Evolutionary conservation across 179 eudicot genomes (phyloP), one percentile per base, ranked within the genome.

Genomic region (Sideroxylon spinosum): DNA sequence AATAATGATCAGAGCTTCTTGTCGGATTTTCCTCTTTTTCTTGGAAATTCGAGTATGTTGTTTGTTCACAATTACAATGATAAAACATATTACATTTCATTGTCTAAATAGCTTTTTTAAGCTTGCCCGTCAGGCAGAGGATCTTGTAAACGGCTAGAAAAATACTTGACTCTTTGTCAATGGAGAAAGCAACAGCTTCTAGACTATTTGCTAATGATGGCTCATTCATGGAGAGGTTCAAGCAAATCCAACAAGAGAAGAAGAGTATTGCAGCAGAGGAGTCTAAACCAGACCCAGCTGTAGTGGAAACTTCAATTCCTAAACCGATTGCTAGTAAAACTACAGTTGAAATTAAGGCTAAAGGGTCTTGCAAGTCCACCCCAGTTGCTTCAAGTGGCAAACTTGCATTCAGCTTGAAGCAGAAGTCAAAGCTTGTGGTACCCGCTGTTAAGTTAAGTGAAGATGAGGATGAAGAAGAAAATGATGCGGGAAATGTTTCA

Each of bases 391-490:
- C 98, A 49, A 80, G 89, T 80, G 94, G 97, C 22, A 94, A 94
- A 85, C 91, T 94, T 79, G 96, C 98, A 7, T 94, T 94, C 79
- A 92, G 96, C 85, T 81, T 94, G 89, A 94, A 94, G 84, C 98
- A 92, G 82, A 94, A 94, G 81, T 92, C 98, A 37, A 94, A 94
- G 87, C 86, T 94, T 88, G 91, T 87, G 84, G 86, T 87, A 78
- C 93, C 97, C 68, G 68, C 91, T 81, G 87, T 93, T 59, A 93
- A 89, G 85, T 85, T 93, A 75, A 87, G 87, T 82, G 98, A 91
- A 81, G 98, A 93, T 59, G 94, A 90, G 74, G 98, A 91, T 68
- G 97, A 91, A 65, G 91, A 86, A 70, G 90, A 81, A 63, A 76
- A 48, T 44, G 87, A 82, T 65, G 76, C 71, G 66, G 90, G 79